Conservation (phyloP, 2,329 filamentous ascomycete species). For the Penicillium sclerotiorum region DNA sequence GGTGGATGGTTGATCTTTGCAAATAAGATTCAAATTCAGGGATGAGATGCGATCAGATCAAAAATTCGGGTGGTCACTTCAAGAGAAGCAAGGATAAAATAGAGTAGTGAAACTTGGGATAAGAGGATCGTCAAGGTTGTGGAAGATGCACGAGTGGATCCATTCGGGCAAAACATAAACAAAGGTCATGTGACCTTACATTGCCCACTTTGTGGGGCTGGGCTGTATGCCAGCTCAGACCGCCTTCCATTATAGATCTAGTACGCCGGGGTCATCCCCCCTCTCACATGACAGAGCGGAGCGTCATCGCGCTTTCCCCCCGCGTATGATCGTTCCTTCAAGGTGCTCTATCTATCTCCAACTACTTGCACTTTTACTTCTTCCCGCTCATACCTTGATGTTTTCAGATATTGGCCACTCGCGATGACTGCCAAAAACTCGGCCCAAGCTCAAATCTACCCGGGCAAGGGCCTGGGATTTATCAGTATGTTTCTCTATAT, state of each 20-base stretch:
- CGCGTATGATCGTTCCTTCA: conserved; percentile 1
- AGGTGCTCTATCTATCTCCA: neutral
- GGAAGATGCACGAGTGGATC: conserved; percentile 7
- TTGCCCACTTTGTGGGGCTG: too few species aligned
- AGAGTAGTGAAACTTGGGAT: neutral
- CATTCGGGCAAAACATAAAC: conserved; percentile 27
- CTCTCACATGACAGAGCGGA: conserved; percentile 25
- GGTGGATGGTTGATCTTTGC: conserved; percentile 5
- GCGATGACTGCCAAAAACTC: conserved; percentile 39
- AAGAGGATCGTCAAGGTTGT: neutral
- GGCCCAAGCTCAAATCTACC: conserved; percentile 62
- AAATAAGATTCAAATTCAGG: neutral
- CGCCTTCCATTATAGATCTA: neutral
- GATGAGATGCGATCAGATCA: neutral
- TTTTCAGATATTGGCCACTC: conserved; percentile 7
- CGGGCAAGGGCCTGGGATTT: conserved; percentile 67
- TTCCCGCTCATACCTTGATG: conserved; percentile 3
- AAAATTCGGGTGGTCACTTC: too few species aligned
- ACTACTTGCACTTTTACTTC: neutral
- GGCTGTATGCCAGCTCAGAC: neutral
- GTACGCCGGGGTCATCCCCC: conserved; percentile 10
- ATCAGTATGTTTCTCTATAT: conserved; percentile 46
- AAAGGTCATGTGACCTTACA: conserved; percentile 23
- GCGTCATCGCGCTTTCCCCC: conserved; percentile 14
- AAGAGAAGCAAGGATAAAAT: too few species aligned